These are phyloP conservation scores for Malassezia caprae DNA, from an alignment of 1,284 basidiomycete species.

Conservation along the genomic window DNA sequence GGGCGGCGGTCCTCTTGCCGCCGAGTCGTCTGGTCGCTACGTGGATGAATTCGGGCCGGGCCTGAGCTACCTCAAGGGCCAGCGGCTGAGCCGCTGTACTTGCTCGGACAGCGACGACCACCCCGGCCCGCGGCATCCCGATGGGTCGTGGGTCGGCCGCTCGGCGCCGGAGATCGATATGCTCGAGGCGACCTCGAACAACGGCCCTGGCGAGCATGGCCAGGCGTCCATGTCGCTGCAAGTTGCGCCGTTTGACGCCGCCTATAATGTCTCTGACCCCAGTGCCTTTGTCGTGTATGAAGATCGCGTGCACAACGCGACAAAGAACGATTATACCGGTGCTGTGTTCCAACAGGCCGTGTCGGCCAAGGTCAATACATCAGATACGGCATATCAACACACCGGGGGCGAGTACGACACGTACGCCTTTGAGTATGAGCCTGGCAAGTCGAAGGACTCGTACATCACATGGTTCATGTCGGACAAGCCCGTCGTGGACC, in stretches of 20 bases:
- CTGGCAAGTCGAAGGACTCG: slow-evolving; percentile 13
- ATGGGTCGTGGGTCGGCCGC: slow-evolving; percentile 50
- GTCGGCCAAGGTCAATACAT: slow-evolving; percentile 35
- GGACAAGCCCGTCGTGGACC: slow-evolving; percentile 40
- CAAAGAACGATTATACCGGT: slow-evolving; percentile 34
- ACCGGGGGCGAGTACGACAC: slow-evolving; percentile 19
- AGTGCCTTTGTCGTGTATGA: slow-evolving; percentile 8
- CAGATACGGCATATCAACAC: slow-evolving; percentile 28
- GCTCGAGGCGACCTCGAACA: slow-evolving; percentile 56
- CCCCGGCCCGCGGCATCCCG: slow-evolving; percentile 32
- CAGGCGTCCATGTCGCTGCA: slow-evolving; percentile 36
- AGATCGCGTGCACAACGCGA: not conserved
- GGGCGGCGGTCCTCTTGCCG: slow-evolving; percentile 36
- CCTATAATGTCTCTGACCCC: slow-evolving; percentile 47
- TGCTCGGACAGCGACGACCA: slow-evolving; percentile 34
- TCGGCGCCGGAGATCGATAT: slow-evolving; percentile 77
- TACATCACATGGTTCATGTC: slow-evolving; percentile 32
- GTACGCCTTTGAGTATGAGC: slow-evolving; percentile 58
- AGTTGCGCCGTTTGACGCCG: slow-evolving; percentile 37
- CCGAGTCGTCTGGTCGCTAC: slow-evolving; percentile 33
- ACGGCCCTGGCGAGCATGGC: slow-evolving; percentile 21
- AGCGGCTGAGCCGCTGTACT: slow-evolving; percentile 38
- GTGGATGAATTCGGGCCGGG: slow-evolving; percentile 29
- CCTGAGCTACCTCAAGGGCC: slow-evolving; percentile 37
- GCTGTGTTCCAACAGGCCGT: slow-evolving; percentile 42